Evolutionary conservation across 306 rosid species (phyloP), one percentile per base, ranked within the genome.

Genomic region (Cicer cuneatum): DNA sequence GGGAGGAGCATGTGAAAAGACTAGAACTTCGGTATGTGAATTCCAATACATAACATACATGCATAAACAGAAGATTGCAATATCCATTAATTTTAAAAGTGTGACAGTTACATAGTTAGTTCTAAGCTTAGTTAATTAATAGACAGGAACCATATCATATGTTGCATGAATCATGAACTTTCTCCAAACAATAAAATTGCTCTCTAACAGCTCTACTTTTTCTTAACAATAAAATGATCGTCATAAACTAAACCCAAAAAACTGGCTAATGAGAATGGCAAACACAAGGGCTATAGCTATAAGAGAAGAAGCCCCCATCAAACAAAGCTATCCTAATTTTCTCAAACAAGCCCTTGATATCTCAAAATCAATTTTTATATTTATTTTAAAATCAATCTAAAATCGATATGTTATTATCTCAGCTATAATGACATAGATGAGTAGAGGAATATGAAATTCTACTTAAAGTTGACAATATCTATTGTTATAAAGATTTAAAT

Each of bases 241-340:
- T 43, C 39, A 78, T 69, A 74, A 87, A 85, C 93, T 93, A 73
- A 85, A 91, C 33, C 98, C 98, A 38, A 91, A 87, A 87, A 85
- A 84, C 86, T 93, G 98, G 86, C 93, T 93, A 79, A 90, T 83
- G 78, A 93, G 14, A 46, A 93, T 93, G 83, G 98, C 93, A 16
- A 82, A 67, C 46, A 96, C 98, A 3, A 94, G 92, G 66, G 89
- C 88, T 79, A 94, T 94, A 6, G 98, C 98, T 15, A 94, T 73
- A 68, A 94, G 85, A 73, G 98, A 94, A 79, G 98, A 87, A 48
- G 91, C 98, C 98, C 98, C n/a, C n/a, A n/a, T n/a, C n/a, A n/a
- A n/a, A n/a, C n/a, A n/a, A n/a, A n/a, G n/a, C n/a, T n/a, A n/a
- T n/a, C n/a, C n/a, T n/a, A n/a, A n/a, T n/a, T n/a, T n/a, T n/a